Evolutionary conservation across 2,329 filamentous ascomycete species (phyloP).

Genomic region (Zymoseptoria passerinii): DNA sequence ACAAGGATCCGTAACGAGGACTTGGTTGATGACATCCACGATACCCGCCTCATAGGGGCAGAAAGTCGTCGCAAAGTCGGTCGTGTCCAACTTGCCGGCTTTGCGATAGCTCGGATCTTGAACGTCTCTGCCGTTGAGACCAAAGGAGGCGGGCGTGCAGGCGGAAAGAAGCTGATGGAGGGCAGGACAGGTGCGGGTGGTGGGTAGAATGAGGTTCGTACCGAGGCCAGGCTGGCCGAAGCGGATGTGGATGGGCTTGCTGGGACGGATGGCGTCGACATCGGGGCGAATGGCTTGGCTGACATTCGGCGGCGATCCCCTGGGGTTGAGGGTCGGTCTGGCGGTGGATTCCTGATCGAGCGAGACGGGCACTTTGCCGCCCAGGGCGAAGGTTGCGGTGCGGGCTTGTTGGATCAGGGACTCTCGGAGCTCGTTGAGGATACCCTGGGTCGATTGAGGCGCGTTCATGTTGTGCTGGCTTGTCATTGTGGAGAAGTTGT

Average conservation of each 20-base stretch:
- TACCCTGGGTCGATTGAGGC: neutral
- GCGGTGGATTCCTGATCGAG: neutral
- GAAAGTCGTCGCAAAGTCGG: constrained; percentile 40
- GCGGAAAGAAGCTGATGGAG: constrained; percentile 6
- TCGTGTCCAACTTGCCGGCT: constrained; percentile 43
- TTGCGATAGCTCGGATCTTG: constrained; percentile 46
- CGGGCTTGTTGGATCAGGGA: neutral
- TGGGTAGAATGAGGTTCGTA: constrained; percentile 1
- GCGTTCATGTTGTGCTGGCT: neutral
- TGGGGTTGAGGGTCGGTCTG: neutral
- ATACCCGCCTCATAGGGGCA: constrained; percentile 46
- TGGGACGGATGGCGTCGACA: neutral
- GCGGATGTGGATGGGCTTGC: neutral
- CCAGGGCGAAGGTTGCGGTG: constrained; percentile 3
- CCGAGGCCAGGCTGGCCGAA: constrained; percentile 3
- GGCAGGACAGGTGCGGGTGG: neutral
- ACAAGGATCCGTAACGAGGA: constrained; percentile 33
- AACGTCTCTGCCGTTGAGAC: constrained; percentile 37
- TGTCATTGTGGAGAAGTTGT: neutral
- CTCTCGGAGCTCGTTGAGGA: neutral
- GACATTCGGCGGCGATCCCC: neutral
- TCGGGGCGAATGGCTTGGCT: neutral
- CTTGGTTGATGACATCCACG: constrained; percentile 41
- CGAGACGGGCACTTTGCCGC: neutral
- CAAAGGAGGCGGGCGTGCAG: constrained; percentile 43